phyloP scores from a whole-genome alignment of 108 stramenopile species.

The Pseudonitzschia pungens region DNA sequence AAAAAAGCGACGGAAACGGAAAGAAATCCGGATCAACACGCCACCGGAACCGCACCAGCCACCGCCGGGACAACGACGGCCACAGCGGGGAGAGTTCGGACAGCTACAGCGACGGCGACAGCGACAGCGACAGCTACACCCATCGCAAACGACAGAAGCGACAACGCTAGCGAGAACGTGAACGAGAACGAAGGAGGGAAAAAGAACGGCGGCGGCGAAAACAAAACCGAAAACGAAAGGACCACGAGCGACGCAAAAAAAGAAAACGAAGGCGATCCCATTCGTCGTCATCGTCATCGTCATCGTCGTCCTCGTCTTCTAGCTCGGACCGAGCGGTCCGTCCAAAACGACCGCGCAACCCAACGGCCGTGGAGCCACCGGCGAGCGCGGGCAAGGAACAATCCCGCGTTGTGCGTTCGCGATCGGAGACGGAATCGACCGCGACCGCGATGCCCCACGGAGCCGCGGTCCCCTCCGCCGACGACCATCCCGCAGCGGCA shows the following conservation, averaged over 20 bases:
- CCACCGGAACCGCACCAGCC: too few species aligned
- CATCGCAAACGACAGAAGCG: not conserved
- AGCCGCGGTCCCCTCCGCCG: not conserved
- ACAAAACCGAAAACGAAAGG: not conserved
- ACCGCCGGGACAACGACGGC: not conserved
- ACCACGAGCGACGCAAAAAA: not conserved
- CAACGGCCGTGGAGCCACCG: too few species aligned
- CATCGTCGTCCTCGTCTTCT: not conserved
- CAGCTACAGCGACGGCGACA: not conserved
- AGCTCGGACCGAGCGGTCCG: too few species aligned
- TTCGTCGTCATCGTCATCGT: conserved; percentile 1
- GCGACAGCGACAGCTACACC: not conserved
- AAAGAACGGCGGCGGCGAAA: not conserved
- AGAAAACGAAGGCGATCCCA: not conserved
- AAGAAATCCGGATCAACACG: not conserved
- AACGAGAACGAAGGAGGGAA: not conserved
- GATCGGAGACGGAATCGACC: not conserved
- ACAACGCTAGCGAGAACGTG: not conserved
- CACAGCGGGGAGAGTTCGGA: not conserved
- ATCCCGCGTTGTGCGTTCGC: too few species aligned
- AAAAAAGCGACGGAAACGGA: not conserved
- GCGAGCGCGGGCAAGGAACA: too few species aligned
- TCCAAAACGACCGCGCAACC: too few species aligned
- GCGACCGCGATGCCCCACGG: not conserved
- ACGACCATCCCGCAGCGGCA: not conserved